Evolutionary conservation across 1,284 basidiomycete species (phyloP), one percentile per base, ranked within the genome.

Genomic region (Cerrena zonata): DNA sequence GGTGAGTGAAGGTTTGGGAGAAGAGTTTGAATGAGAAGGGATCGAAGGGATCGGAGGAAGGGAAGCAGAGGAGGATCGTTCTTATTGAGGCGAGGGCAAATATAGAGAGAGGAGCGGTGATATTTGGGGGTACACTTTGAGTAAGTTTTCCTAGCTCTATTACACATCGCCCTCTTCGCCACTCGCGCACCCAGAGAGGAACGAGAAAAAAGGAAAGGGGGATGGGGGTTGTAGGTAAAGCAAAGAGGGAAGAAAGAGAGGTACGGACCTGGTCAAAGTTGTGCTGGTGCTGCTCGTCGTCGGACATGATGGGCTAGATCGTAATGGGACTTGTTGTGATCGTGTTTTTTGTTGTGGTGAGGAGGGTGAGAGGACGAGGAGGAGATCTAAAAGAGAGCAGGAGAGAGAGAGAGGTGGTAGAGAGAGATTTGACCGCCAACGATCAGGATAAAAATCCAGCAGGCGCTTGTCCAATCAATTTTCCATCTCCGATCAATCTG

Each of bases 211-310:
- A 26, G 45, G 21, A 39, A 18, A 34, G 22, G 36, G 25, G 25
- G 25, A 19, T 38, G 37, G 23, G 7, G 42, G 21, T 34, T 7
- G 30, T 34, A 7, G 15, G 30, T 34, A 15, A 26, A 12, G 43
- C 2, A 13, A 25, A 18, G 39, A 38, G 15, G 30, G 22, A 36
- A 2, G 42, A 5, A 15, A 15, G 27, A 24, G 4, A 23, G 27
- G 19, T n/a, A 58, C 62, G 46, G 30, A 83, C 85, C 78, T 79
- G 75, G 79, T 95, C 91, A 69, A 96, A 94, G 69, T 78, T 84
- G 69, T 93, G 86, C 69, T 95, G 82, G 78, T 95, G 90, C 67
- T 79, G 69, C 76, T 94, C 91, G 72, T 91, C 86, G 79, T 94
- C 91, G 67, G 88, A 88, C 89, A 91, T 92, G 75, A 71, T 78